Percentiles rank a stretch among this genome's conserved stretches.
These are phyloP conservation scores for Teratosphaeria epicoccoides DNA, from an alignment of 2,329 filamentous ascomycete genomes.

Conservation along the genomic window DNA sequence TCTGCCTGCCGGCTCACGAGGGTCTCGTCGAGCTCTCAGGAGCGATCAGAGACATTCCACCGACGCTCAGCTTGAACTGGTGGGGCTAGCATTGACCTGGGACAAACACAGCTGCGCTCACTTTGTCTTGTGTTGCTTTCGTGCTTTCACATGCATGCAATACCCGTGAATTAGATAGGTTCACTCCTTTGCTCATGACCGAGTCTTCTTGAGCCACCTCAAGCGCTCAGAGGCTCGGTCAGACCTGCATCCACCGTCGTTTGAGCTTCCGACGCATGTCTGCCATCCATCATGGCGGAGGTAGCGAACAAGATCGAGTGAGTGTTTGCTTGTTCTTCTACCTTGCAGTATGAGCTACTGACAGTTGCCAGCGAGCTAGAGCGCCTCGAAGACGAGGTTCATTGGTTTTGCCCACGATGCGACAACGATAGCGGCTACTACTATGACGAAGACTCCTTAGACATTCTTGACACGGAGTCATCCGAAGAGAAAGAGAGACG, in stretches of 20 bases:
- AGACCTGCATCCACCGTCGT: not conserved
- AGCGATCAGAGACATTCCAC: not conserved
- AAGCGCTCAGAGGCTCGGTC: constrained; percentile 6
- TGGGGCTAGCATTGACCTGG: not conserved
- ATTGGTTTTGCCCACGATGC: constrained; percentile 40
- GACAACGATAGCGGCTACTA: constrained; percentile 28
- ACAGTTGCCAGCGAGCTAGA: constrained; percentile 5
- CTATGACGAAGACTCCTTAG: constrained; percentile 36
- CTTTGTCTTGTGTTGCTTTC: not conserved
- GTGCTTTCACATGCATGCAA: not conserved
- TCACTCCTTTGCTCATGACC: not conserved
- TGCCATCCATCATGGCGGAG: constrained; percentile 9
- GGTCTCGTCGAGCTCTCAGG: not conserved
- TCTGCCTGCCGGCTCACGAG: not conserved
- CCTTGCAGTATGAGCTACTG: not conserved
- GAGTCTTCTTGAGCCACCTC: constrained; percentile 4
- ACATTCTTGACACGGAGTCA: constrained; percentile 13
- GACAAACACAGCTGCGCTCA: not conserved
- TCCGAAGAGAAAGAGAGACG: constrained; percentile 13
- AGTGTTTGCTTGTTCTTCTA: not conserved
- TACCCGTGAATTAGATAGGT: not conserved
- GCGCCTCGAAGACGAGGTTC: constrained; percentile 25
- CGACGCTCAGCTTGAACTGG: not conserved
- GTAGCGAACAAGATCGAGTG: constrained; percentile 13
- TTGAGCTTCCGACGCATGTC: not conserved